Percentiles rank a stretch among this genome's conserved stretches.
phyloP scores from a whole-genome alignment of 1,284 basidiomycete species.

The Microbotryum saponariae region DNA sequence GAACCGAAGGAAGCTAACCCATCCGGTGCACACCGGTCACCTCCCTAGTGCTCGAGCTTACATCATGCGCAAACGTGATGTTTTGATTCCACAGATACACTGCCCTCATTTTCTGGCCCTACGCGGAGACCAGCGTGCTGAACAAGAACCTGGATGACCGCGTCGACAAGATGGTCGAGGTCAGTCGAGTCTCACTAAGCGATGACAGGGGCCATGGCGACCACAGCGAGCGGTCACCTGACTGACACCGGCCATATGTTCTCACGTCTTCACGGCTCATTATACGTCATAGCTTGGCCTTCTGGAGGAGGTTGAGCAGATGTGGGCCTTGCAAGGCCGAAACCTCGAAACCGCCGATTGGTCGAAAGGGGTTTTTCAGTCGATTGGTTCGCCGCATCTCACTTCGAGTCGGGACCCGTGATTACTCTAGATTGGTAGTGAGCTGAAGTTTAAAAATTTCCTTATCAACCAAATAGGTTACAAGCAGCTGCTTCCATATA shows the following conservation, averaged over 20 bases:
- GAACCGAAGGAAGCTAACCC: no score
- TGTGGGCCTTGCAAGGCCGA: conserved; percentile 39
- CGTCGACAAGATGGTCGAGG: conserved; percentile 81
- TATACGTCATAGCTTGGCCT: conserved; percentile 58
- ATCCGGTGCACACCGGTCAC: no score
- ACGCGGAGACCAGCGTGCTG: conserved; percentile 60
- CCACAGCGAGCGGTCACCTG: neutral
- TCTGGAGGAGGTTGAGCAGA: conserved; percentile 62
- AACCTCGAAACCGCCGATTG: conserved; percentile 47
- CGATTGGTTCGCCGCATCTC: conserved; percentile 62
- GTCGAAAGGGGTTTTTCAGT: conserved; percentile 81
- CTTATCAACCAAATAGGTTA: no score
- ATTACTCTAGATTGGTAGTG: no score
- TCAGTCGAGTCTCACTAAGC: conserved; percentile 41
- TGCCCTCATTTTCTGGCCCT: conserved; percentile 84
- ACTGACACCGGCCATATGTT: neutral
- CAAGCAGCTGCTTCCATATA: conserved; percentile 44
- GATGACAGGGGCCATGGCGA: neutral
- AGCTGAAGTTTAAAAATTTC: no score
- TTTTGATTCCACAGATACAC: conserved; percentile 52
- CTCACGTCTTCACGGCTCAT: neutral
- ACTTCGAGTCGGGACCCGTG: no score
- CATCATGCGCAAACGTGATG: no score
- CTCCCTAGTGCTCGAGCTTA: no score
- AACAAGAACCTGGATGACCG: conserved; percentile 63